phyloP scores from a whole-genome alignment of 768 basidiomycete genomes.

The Suillus bovinus region DNA sequence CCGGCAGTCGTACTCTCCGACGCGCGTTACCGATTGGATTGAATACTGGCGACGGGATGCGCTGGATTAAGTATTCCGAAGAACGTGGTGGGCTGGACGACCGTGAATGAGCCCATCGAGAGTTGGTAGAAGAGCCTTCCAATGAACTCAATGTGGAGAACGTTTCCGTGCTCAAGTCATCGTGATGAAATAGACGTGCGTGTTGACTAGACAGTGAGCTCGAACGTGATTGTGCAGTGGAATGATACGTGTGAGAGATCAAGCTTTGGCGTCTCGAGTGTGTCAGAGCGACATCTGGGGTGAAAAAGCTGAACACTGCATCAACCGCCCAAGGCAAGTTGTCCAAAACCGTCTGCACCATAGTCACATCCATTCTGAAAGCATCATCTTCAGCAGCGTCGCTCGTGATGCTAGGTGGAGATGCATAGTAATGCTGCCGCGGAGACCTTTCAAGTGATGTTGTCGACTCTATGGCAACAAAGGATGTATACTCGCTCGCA shows the following conservation, averaged over 20 bases:
- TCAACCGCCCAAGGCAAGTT: slow-evolving; percentile 16
- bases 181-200: slow-evolving; percentile 18
- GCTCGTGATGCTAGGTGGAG: not conserved
- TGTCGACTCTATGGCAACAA: slow-evolving; percentile 47
- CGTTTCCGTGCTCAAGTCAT: slow-evolving; percentile 32
- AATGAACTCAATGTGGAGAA: slow-evolving; percentile 55
- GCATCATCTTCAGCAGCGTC: not conserved
- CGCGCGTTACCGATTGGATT: slow-evolving; percentile 13
- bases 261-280: not conserved
- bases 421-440: not conserved
- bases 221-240: slow-evolving; percentile 22
- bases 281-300: not conserved
- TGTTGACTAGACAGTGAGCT: slow-evolving; percentile 10
- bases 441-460: slow-evolving; percentile 16
- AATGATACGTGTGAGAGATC: slow-evolving; percentile 23
- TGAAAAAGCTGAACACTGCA: slow-evolving; percentile 17
- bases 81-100: slow-evolving; percentile 22
- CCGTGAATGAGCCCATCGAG: slow-evolving; percentile 32
- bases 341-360: slow-evolving; percentile 19
- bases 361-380: not conserved
- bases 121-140: slow-evolving; percentile 35
- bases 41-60: slow-evolving; percentile 34
- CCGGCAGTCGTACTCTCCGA: not conserved
- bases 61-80: slow-evolving; percentile 27
- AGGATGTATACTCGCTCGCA: slow-evolving; percentile 53